Conservation (phyloP, 192 early-diverging fungal species). For the Coemansia erecta region DNA sequence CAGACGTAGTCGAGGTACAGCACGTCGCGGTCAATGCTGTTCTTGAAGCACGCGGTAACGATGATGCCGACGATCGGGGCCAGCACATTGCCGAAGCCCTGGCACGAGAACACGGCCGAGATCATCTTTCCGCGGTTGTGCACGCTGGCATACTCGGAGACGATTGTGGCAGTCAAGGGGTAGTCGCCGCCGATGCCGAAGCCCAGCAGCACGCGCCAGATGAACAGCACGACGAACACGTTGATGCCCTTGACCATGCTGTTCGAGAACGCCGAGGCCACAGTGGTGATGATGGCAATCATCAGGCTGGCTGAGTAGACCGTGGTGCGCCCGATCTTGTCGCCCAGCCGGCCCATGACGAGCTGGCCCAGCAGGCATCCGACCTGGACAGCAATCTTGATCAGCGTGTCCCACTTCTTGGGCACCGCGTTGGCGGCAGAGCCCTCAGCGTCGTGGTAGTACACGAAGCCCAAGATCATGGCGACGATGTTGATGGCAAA, state of each 20-base stretch:
- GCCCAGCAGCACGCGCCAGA: slow-evolving; percentile 92
- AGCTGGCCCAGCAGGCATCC: slow-evolving; percentile 95
- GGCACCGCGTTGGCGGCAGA: slow-evolving; percentile 57
- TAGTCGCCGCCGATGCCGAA: slow-evolving; percentile 95
- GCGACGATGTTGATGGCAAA: slow-evolving; percentile 90
- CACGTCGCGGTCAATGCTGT: slow-evolving; percentile 61
- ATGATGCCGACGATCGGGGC: slow-evolving; percentile 77
- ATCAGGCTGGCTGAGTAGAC: slow-evolving; percentile 88
- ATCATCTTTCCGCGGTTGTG: slow-evolving; percentile 86
- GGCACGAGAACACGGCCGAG: slow-evolving; percentile 88
- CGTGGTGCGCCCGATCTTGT: slow-evolving; percentile 84
- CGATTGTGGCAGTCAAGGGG: slow-evolving; percentile 90
- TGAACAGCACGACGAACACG: slow-evolving; percentile 68
- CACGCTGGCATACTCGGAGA: slow-evolving; percentile 84
- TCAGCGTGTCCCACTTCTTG: slow-evolving; percentile 68
- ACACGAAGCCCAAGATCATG: slow-evolving; percentile 80
- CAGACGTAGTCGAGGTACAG: slow-evolving; percentile 84
- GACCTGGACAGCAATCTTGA: slow-evolving; percentile 85
- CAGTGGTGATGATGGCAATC: slow-evolving; percentile 84
- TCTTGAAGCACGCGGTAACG: slow-evolving; percentile 69
- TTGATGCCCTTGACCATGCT: slow-evolving; percentile 65
- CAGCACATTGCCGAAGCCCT: slow-evolving; percentile 84
- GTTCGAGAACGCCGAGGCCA: slow-evolving; percentile 75
- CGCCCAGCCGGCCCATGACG: slow-evolving; percentile 82
- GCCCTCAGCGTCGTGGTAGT: slow-evolving; percentile 52